Evolutionary conservation across 495 filamentous ascomycete species (phyloP).

Genomic region (Penicillium robsamsonii): DNA sequence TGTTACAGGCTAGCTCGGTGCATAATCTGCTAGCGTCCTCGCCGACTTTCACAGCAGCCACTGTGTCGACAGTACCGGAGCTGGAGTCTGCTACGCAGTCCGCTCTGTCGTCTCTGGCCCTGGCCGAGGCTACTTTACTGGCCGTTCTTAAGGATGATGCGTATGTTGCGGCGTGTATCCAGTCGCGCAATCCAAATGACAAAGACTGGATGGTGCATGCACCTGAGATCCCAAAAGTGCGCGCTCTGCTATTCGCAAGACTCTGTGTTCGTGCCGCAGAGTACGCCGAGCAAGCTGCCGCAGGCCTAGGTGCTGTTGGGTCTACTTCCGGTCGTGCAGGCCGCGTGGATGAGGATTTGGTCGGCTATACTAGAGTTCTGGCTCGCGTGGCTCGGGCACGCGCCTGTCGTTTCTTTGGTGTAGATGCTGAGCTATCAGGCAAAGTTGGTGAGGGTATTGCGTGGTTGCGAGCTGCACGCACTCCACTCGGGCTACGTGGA

Average conservation of each 20-base stretch:
- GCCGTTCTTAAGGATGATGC: conserved; percentile 92
- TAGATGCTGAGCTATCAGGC: conserved; percentile 80
- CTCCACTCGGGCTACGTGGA: conserved; percentile 60
- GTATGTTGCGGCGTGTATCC: conserved; percentile 74
- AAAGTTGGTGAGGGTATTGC: conserved; percentile 79
- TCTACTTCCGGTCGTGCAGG: conserved; percentile 22
- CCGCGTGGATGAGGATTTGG: conserved; percentile 56
- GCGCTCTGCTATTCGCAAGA: conserved; percentile 80
- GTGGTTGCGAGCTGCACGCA: conserved; percentile 73
- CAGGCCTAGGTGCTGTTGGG: conserved; percentile 44
- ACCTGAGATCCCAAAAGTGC: conserved; percentile 81
- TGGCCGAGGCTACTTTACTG: conserved; percentile 85
- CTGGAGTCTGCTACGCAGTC: conserved; percentile 62
- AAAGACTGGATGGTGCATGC: conserved; percentile 91
- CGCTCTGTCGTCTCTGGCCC: conserved; percentile 68
- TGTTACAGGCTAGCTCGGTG: conserved; percentile 77
- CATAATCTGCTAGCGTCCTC: conserved; percentile 62
- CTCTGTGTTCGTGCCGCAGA: conserved; percentile 72
- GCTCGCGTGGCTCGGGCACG: conserved; percentile 71
- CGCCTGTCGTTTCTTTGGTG: conserved; percentile 83
- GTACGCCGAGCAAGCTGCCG: conserved; percentile 51
- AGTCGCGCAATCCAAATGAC: conserved; percentile 73
- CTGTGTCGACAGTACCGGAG: conserved; percentile 45
- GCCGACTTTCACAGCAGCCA: conserved; percentile 23
- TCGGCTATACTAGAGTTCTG: conserved; percentile 72